These are phyloP conservation scores for Fraxinus dipetala DNA, from an alignment of 305 asterid species.

Conservation along the genomic window DNA sequence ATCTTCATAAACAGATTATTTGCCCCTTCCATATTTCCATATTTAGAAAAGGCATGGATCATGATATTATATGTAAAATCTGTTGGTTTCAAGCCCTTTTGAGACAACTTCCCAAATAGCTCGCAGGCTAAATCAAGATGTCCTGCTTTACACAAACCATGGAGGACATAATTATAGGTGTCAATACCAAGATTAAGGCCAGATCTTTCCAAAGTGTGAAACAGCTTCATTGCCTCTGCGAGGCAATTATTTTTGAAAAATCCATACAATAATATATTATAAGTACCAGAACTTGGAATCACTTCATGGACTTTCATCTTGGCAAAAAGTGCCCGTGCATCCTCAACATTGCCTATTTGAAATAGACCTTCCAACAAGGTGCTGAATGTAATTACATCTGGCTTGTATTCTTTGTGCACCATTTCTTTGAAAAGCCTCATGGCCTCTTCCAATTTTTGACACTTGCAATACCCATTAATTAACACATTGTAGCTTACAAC, in stretches of 20 bases:
- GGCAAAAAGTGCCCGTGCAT: constrained; percentile 34
- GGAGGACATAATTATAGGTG: constrained; percentile 48
- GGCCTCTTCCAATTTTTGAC: constrained; percentile 39
- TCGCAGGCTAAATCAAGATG: constrained; percentile 41
- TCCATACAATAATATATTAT: constrained; percentile 54
- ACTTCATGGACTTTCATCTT: constrained; percentile 44
- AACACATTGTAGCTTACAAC: constrained; percentile 45
- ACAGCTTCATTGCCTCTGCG: constrained; percentile 52
- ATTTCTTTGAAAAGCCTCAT: constrained; percentile 47
- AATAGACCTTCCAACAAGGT: constrained; percentile 50
- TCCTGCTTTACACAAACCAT: constrained; percentile 65
- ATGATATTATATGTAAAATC: constrained; percentile 50
- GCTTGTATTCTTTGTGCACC: constrained; percentile 40
- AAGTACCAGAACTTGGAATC: constrained; percentile 41
- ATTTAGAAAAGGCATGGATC: constrained; percentile 59
- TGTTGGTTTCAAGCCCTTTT: constrained; percentile 47
- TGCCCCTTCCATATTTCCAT: constrained; percentile 51
- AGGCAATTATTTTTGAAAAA: constrained; percentile 57
- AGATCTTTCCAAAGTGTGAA: constrained; percentile 45
- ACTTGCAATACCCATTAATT: constrained; percentile 65
- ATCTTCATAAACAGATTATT: constrained; percentile 14
- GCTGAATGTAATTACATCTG: constrained; percentile 47
- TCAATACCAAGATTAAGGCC: constrained; percentile 34
- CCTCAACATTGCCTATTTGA: constrained; percentile 41
- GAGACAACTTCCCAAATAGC: constrained; percentile 42